Evolutionary conservation across 2,329 filamentous ascomycete genomes (phyloP), one percentile per base, ranked within the genome.

Genomic region (Neophaeococcomyces mojaviensis): DNA sequence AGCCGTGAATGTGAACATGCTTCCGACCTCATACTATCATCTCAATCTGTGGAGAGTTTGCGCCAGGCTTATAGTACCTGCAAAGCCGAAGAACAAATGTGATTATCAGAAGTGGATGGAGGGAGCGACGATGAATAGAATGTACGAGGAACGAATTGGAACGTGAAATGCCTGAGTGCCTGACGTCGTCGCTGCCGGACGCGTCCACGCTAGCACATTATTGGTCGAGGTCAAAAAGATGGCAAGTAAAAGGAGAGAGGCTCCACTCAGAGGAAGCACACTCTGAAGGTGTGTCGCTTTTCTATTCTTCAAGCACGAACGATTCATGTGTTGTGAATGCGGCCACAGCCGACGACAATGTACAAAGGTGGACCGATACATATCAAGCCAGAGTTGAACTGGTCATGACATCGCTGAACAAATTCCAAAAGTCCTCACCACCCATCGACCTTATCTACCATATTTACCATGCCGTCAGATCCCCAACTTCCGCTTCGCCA

Each of bases 1-100:
- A 38, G 92, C 82, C 60, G 86, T 94, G 68, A 97, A 96, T 55
- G 85, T 94, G 73, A 98, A 97, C 92, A 98, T 98, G 19, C 30
- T 30, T 18, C 12, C 18, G 30, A 26, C 20, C n/a, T 39, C 20
- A 26, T 39, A n/a, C 10, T 24, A 28, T 39, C 8, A 5, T n/a
- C 26, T 4, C 13, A 13, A 3, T 24, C 19, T 39, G 12, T 20
- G 32, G n/a, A 35, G 13, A n/a, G 32, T 5, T 15, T n/a, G 16
- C 32, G 13, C n/a, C n/a, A n/a, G 13, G 32, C 5, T 6, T 13
- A 38, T 15, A 15, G 20, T 3, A 7, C 22, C 5, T n/a, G 37
- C 3, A n/a, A 20, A 15, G 37, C 13, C 10, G 26, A 39, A 9
- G 39, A 32, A 31, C 39, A 41, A 33, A 3, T 18, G 13, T 32